Conservation (phyloP, 2,329 filamentous ascomycete genomes). For the Hypoxylon rubiginosum region DNA sequence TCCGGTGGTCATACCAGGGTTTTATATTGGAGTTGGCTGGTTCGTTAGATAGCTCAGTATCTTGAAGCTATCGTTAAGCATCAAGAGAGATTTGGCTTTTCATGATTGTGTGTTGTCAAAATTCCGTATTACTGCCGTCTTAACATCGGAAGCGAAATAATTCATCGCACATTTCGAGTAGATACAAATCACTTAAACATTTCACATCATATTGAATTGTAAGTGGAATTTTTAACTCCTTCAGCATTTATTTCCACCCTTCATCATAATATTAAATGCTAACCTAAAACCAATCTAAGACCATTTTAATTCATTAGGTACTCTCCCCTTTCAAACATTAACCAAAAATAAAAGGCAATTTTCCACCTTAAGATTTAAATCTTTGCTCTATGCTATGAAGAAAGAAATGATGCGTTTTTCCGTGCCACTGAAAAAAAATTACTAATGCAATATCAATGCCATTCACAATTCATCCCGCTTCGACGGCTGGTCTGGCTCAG, state of each 20-base stretch:
- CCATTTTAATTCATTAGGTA: too few species aligned
- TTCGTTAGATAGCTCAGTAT: conserved; percentile 40
- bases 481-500: background rate
- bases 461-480: conserved; percentile 19
- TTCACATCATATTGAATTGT: too few species aligned
- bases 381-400: background rate
- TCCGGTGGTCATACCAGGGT: conserved; percentile 51
- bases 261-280: too few species aligned
- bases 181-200: background rate
- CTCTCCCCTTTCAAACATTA: too few species aligned
- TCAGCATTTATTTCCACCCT: too few species aligned
- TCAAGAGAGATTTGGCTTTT: conserved; percentile 28
- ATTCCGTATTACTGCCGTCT: background rate
- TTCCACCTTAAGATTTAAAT: background rate
- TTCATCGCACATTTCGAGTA: background rate
- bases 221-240: too few species aligned
- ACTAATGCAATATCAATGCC: background rate
- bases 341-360: too few species aligned
- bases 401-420: background rate
- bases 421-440: background rate
- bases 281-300: too few species aligned
- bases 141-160: background rate
- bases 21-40: conserved; percentile 47
- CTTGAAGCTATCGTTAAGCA: conserved; percentile 20
- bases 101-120: background rate